Evolutionary conservation across 2,329 filamentous ascomycete species (phyloP).

Genomic region (Fusarium buxicola): DNA sequence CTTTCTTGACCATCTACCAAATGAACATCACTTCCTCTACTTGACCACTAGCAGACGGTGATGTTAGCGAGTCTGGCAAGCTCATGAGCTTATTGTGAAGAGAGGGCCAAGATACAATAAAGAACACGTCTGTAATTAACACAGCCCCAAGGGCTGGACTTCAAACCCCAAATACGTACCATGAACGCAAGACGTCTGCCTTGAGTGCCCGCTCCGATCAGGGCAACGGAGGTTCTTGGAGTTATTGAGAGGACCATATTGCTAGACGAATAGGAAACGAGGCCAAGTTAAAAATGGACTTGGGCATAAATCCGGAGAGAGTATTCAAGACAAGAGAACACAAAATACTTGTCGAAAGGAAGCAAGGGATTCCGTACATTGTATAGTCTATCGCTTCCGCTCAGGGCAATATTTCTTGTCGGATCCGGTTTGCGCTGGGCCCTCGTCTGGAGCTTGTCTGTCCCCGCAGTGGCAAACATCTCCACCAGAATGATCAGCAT

Average conservation of each 20-base stretch:
- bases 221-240: constrained; percentile 33
- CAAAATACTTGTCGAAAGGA: background rate
- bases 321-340: background rate
- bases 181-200: constrained; percentile 49
- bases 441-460: background rate
- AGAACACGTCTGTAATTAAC: too few relatives aligned
- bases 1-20: constrained; percentile 43
- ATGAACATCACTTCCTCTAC: constrained; percentile 45
- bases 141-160: background rate
- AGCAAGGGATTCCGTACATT: background rate
- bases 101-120: too few relatives aligned
- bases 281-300: background rate
- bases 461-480: constrained; percentile 24
- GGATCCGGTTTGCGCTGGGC: constrained; percentile 28
- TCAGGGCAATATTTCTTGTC: constrained; percentile 8
- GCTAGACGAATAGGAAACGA: background rate
- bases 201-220: constrained; percentile 49
- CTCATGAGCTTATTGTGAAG: too few relatives aligned
- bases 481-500: background rate
- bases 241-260: constrained; percentile 31
- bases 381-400: background rate
- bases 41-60: constrained; percentile 45
- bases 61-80: background rate
- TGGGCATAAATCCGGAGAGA: background rate
- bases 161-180: constrained; percentile 26